Evolutionary conservation across 352 stramenopile genomes (phyloP).

Genomic region (Phytophthora nicotianae): DNA sequence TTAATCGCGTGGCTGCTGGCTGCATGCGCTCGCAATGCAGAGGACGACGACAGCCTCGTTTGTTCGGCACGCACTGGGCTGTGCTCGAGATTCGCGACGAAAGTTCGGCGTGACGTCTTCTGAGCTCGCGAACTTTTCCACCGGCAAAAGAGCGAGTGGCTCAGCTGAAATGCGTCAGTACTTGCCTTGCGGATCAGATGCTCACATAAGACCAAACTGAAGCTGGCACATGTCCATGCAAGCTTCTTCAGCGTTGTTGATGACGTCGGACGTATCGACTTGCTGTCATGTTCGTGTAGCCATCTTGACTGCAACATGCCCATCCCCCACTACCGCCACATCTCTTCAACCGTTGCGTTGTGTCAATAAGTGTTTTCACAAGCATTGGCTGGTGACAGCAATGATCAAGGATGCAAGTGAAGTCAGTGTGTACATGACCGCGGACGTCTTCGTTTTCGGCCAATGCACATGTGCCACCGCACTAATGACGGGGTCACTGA

Average conservation of each 20-base stretch:
- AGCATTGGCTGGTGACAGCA: slow-evolving; percentile 5
- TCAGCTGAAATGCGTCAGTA: slow-evolving; percentile 3
- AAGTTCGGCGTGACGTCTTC: neutral
- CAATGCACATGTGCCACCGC: slow-evolving; percentile 31
- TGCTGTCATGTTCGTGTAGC: slow-evolving; percentile 12
- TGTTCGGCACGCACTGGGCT: slow-evolving; percentile 10
- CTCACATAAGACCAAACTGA: slow-evolving; percentile 17
- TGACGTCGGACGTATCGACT: slow-evolving; percentile 7
- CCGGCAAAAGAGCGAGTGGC: slow-evolving; percentile 1
- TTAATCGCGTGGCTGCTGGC: neutral
- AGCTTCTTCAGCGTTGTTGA: slow-evolving; percentile 2
- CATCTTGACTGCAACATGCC: slow-evolving; percentile 6
- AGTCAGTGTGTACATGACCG: slow-evolving; percentile 21
- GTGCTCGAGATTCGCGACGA: slow-evolving; percentile 15
- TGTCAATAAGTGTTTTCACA: slow-evolving; percentile 1
- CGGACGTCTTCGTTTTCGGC: slow-evolving; percentile 10
- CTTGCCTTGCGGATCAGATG: slow-evolving; percentile 8
- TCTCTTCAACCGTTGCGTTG: slow-evolving; percentile 3
- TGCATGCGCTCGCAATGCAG: slow-evolving; percentile 6
- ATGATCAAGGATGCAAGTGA: neutral
- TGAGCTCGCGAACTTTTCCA: neutral
- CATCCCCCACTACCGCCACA: slow-evolving; percentile 21
- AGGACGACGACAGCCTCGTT: slow-evolving; percentile 22
- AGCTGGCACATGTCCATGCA: neutral
- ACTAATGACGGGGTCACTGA: slow-evolving; percentile 2